A percentile compares a stretch with the other conserved stretches of the same genome.
These are phyloP conservation scores for Tuber calosporum DNA, from an alignment of 495 filamentous ascomycete genomes.

Conservation along the genomic window DNA sequence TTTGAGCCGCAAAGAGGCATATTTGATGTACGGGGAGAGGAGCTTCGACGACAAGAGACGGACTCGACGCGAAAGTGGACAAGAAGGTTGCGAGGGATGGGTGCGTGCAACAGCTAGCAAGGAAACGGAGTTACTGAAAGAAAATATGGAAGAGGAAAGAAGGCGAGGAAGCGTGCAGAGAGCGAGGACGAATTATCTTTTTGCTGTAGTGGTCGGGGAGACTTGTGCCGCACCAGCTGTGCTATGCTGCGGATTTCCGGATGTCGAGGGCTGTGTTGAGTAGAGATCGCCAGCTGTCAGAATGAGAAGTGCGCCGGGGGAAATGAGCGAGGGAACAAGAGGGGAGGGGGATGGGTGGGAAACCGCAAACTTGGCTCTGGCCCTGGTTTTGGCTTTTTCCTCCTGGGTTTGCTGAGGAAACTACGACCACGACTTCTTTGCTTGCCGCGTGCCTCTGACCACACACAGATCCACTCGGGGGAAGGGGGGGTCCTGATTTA, in stretches of 20 bases:
- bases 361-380: constrained; percentile 1
- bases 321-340: not conserved
- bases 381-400: not conserved
- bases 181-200: not conserved
- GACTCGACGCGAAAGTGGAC: constrained; percentile 12
- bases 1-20: constrained; percentile 42
- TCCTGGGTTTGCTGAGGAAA: not conserved
- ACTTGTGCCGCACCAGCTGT: not conserved
- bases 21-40: constrained; percentile 14
- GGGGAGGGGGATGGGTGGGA: not conserved
- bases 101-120: constrained; percentile 6
- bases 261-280: not conserved
- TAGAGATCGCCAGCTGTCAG: not conserved
- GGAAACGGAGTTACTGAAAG: constrained; percentile 15
- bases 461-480: not conserved
- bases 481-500: not conserved
- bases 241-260: not conserved
- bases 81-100: constrained; percentile 3
- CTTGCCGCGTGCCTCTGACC: not conserved
- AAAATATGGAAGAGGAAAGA: constrained; percentile 11
- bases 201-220: not conserved
- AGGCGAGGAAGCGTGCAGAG: constrained; percentile 3
- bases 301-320: not conserved
- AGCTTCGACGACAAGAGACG: constrained; percentile 5
- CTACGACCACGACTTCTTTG: not conserved